Evolutionary conservation across 257 asterid species (phyloP).

Genomic region (Solanum commersonii): DNA sequence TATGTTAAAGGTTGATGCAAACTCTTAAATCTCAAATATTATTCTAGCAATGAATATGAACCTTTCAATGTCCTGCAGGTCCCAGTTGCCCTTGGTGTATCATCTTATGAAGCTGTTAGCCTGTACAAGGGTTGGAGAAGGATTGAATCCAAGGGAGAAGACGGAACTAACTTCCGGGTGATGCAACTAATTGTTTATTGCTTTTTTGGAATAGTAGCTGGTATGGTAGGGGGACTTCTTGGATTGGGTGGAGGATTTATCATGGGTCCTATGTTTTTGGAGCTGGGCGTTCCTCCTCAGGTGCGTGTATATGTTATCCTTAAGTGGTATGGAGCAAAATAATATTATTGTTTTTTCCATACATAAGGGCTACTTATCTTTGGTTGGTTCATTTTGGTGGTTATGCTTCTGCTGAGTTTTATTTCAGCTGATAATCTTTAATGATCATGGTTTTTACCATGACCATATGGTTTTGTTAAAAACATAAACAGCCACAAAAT

Average conservation of each 20-base stretch:
- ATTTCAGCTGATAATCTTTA: not conserved
- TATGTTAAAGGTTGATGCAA: not conserved
- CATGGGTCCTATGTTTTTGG: slow-evolving; percentile 46
- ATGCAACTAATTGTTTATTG: slow-evolving; percentile 58
- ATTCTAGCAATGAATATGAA: not conserved
- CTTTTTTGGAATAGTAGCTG: slow-evolving; percentile 73
- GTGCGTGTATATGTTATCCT: slow-evolving; percentile 14
- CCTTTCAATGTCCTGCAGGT: slow-evolving; percentile 30
- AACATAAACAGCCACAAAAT: not conserved
- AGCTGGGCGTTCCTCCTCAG: slow-evolving; percentile 61
- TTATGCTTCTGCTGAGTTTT: not conserved
- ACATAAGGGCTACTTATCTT: not conserved
- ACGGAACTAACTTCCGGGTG: slow-evolving; percentile 48
- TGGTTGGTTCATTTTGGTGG: not conserved
- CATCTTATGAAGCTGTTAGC: slow-evolving; percentile 56
- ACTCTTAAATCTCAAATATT: not conserved
- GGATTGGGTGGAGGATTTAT: slow-evolving; percentile 97
- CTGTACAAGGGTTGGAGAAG: slow-evolving; percentile 82
- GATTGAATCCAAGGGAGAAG: slow-evolving; percentile 70
- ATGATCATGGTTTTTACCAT: not conserved
- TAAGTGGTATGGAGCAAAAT: not conserved
- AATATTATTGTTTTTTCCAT: not conserved
- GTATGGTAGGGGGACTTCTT: slow-evolving; percentile 88
- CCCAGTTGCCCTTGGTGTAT: slow-evolving; percentile 73
- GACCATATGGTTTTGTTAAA: not conserved